Evolutionary conservation across 768 basidiomycete genomes (phyloP).

Genomic region (Lactarius psammicola): DNA sequence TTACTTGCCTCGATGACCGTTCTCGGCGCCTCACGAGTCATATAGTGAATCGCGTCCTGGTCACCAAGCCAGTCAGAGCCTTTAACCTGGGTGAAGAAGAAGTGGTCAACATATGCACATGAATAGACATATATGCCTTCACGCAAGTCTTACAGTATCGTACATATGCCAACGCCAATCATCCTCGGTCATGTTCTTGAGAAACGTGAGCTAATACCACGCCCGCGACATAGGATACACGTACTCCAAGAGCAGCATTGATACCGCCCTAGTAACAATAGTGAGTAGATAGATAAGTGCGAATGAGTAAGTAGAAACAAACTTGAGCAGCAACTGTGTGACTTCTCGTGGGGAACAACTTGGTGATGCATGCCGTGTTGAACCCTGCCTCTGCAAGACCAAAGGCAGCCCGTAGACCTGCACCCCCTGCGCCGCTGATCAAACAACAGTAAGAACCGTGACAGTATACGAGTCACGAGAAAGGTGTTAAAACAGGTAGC

Average conservation of each 20-base stretch:
- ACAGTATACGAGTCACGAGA: neutral
- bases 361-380: constrained; percentile 99
- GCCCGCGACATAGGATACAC: constrained; percentile 33
- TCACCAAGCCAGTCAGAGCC: constrained; percentile 99
- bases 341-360: constrained; percentile 96
- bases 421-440: constrained; percentile 91
- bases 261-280: constrained; percentile 74
- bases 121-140: neutral
- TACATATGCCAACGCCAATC: constrained; percentile 99
- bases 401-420: constrained; percentile 96
- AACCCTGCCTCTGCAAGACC: constrained; percentile 97
- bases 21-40: constrained; percentile 96
- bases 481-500: neutral
- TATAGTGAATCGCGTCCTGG: constrained; percentile 99
- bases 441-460: constrained; percentile 4
- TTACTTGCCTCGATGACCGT: constrained; percentile 81
- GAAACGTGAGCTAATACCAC: constrained; percentile 5
- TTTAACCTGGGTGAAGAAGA: constrained; percentile 68
- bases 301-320: constrained; percentile 30
- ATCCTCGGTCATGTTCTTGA: constrained; percentile 97
- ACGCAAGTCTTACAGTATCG: constrained; percentile 64
- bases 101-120: neutral
- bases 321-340: constrained; percentile 99
- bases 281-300: neutral
- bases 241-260: constrained; percentile 92